Percentiles rank a stretch among this genome's conserved stretches.
Evolutionary conservation across 495 filamentous ascomycete species (phyloP).

Genomic region (Stereocaulon alpinum): DNA sequence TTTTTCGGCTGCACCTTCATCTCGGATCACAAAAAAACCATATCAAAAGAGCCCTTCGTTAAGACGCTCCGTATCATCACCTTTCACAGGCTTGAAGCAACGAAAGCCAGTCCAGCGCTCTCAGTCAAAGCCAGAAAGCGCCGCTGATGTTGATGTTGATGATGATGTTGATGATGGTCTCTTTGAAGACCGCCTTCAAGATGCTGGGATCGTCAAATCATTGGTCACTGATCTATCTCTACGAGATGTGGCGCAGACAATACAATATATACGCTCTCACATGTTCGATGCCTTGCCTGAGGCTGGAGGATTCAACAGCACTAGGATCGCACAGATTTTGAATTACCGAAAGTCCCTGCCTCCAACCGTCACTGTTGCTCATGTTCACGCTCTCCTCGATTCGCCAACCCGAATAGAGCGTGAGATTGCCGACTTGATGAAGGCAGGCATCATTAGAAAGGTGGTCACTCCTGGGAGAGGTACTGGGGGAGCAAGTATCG

Average conservation of each 20-base stretch:
- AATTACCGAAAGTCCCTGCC: slow-evolving; percentile 58
- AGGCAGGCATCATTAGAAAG: slow-evolving; percentile 49
- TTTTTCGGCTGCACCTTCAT: slow-evolving; percentile 27
- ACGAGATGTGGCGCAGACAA: slow-evolving; percentile 53
- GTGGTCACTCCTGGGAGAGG: slow-evolving; percentile 58
- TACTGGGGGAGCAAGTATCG: slow-evolving; percentile 46
- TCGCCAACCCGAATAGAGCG: slow-evolving; percentile 62
- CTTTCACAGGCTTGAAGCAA: slow-evolving; percentile 44
- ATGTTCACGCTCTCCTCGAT: slow-evolving; percentile 56
- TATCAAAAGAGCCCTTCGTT: slow-evolving; percentile 24
- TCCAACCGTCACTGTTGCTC: slow-evolving; percentile 57
- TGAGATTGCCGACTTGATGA: slow-evolving; percentile 56
- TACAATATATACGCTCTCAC: slow-evolving; percentile 46
- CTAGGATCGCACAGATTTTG: slow-evolving; percentile 57
- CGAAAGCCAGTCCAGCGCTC: slow-evolving; percentile 42
- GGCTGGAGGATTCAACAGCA: slow-evolving; percentile 61
- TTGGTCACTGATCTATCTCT: slow-evolving; percentile 43
- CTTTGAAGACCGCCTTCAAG: slow-evolving; percentile 44
- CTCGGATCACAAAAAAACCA: slow-evolving; percentile 25
- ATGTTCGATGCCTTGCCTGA: slow-evolving; percentile 65
- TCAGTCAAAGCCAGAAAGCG: slow-evolving; percentile 19
- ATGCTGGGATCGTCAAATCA: slow-evolving; percentile 43
- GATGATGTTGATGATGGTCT: slow-evolving; percentile 34
- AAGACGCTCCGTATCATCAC: slow-evolving; percentile 34
- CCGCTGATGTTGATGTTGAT: slow-evolving; percentile 23